Base-by-base conservation (phyloP, 2,329 filamentous ascomycete genomes). In the Trichoderma polysporum region DNA sequence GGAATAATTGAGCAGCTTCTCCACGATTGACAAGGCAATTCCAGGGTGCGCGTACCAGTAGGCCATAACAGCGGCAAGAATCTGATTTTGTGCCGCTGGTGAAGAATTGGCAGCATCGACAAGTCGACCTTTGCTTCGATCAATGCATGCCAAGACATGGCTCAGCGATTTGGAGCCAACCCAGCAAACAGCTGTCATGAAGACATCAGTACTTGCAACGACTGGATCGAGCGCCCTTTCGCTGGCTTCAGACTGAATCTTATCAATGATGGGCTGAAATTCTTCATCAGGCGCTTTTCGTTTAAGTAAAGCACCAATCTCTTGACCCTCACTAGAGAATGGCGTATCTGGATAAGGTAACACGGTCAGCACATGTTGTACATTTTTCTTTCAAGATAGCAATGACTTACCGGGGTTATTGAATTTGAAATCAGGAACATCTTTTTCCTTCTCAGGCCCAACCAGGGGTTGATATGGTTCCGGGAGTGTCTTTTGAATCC, bases 1-100 rank as follows among this genome's bases (percentile, higher is more conserved):
- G 15, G 92, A 94, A 81, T 97, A 99, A 81, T 98, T 99, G 72
- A 99, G 89, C 5, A 99, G 86, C 79, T 98, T 98, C 82, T 98
- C 94, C 67, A 98, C 86, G 73, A 99, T 97, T 72, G 91, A 92
- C 71, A 98, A 88, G 3, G 93, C 95, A 50, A 96, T 90, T 68
- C 95, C 95, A 0, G 94, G 93, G 74, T 99, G 94, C 35, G 94
- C 90, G 54, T 87, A 86, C 95, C 95, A 99, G 82, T 97, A 99
- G 47, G 89, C 85, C 82, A 97, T 92, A 45, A 98, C 93, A 4
- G 92, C 92, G 5, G 90, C 88, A 72, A 98, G 91, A 74, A 99
- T 97, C 79, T 99, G 95, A 49, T 89, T 86, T 47, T 93, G 88
- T 1, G 93, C 93, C 2, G 86, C 85, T 67, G 93, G 87, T 0